These are phyloP conservation scores for Passalora sequoiae DNA, from an alignment of 2,329 filamentous ascomycete species.

Conservation along the genomic window DNA sequence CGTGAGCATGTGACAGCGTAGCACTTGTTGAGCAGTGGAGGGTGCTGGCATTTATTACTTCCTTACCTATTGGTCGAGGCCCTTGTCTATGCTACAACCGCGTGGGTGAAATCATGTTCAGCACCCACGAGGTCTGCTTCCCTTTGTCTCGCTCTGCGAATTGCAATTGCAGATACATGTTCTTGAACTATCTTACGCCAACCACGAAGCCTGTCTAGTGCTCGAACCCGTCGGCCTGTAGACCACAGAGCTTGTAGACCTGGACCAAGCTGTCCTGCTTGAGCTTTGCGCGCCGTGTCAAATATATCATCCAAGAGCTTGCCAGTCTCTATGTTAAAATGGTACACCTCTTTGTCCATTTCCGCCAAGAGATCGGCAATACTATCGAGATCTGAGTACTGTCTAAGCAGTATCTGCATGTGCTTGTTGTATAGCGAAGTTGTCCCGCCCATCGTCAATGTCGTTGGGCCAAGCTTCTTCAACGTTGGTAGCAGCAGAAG, in stretches of 20 bases:
- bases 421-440: slow-evolving; percentile 66
- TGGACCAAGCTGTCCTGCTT: slow-evolving; percentile 19
- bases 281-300: slow-evolving; percentile 24
- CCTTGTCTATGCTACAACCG: too few relatives aligned
- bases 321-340: slow-evolving; percentile 49
- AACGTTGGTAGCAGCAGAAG: slow-evolving; percentile 61
- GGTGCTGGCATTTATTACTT: too few relatives aligned
- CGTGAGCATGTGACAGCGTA: too few relatives aligned
- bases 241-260: slow-evolving; percentile 30
- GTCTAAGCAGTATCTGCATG: slow-evolving; percentile 56
- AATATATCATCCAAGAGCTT: slow-evolving; percentile 36
- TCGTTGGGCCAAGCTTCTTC: slow-evolving; percentile 62
- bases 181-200: slow-evolving; percentile 8
- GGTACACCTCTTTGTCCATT: slow-evolving; percentile 60
- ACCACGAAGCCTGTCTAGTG: slow-evolving; percentile 22
- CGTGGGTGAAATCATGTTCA: too few relatives aligned
- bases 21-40: too few relatives aligned
- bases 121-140: not conserved
- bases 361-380: slow-evolving; percentile 57
- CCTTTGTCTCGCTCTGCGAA: slow-evolving; percentile 3
- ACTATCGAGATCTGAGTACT: slow-evolving; percentile 53
- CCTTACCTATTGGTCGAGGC: too few relatives aligned
- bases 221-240: slow-evolving; percentile 35
- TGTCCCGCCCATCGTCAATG: slow-evolving; percentile 66
- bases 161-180: slow-evolving; percentile 1